Percentiles rank a stretch among this genome's conserved stretches.
Evolutionary conservation across 2,329 filamentous ascomycete genomes (phyloP).

Genomic region (Hypoxylon sp.): DNA sequence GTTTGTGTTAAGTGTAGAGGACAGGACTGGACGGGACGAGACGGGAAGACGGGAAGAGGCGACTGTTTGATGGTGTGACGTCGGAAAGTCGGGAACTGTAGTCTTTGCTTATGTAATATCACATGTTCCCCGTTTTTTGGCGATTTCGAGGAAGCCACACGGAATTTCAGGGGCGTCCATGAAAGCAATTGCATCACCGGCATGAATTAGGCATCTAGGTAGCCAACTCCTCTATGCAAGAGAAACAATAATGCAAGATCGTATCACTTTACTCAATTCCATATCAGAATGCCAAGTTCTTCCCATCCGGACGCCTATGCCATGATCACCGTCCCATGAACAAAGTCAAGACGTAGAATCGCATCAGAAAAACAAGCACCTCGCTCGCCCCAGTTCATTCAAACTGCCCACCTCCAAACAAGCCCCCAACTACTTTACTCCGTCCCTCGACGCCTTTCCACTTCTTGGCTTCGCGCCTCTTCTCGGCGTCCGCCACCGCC

Average conservation of each 20-base stretch:
- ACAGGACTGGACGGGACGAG: no score
- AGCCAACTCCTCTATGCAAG: not conserved
- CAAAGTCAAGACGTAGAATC: not conserved
- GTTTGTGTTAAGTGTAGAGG: not conserved
- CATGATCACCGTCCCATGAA: conserved; percentile 4
- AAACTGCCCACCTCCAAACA: conserved; percentile 70
- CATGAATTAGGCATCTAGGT: not conserved
- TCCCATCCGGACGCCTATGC: conserved; percentile 20
- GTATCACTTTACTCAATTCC: conserved; percentile 7
- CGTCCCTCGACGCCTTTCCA: conserved; percentile 68
- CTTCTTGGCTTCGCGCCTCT: conserved; percentile 69
- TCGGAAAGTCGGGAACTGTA: conserved; percentile 34
- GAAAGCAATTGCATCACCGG: not conserved
- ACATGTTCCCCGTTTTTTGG: conserved; percentile 10
- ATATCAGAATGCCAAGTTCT: not conserved
- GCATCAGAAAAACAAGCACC: not conserved
- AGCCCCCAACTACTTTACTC: conserved; percentile 67
- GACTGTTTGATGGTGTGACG: conserved; percentile 14
- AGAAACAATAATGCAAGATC: not conserved
- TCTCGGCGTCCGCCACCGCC: conserved; percentile 67
- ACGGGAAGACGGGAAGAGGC: no score
- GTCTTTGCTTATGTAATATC: conserved; percentile 26
- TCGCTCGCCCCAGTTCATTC: conserved; percentile 53
- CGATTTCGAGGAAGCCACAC: not conserved
- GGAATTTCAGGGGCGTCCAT: not conserved